Evolutionary conservation across 2,329 filamentous ascomycete species (phyloP), one percentile per base, ranked within the genome.

Genomic region (Apiospora pterosperma): DNA sequence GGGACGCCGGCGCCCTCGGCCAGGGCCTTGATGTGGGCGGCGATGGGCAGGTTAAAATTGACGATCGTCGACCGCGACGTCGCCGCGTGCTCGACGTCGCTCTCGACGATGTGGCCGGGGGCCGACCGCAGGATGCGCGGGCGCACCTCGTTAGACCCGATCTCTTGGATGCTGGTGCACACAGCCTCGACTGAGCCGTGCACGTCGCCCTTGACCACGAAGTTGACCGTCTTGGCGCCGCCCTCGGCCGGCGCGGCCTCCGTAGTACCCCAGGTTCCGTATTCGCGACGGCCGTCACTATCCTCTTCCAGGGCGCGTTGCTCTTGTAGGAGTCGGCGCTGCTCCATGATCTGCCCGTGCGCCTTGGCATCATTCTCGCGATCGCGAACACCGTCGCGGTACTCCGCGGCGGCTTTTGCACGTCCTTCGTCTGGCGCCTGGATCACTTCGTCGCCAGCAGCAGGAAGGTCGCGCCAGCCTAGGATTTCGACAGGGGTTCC

Each of bases 161-260:
- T 83, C 65, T 90, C 88, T 66, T 88, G 81, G 65, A 99, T 84
- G 10, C 90, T 90, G 60, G 92, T 90, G 66, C 89, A 84, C 3
- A 98, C 91, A 2, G 96, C 96, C 80, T 99, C 96, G 0, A 94
- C 93, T 0, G 95, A 98, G 41, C 96, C 96, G 67, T 91, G 92
- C 21, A 98, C 96, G 72, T 99, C 96, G 63, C 90, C 94, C 78
- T 96, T 97, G 79, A 99, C 84, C 65, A 96, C 88, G 77, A 98
- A 96, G 71, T 91, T 91, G 59, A 97, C 84, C 19, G 85, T 79
- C 61, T 82, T 81, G 8, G 84, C 77, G 10, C 82, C 81, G 38
- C 75, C 71, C 59, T 76, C 80, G 58, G 78, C 80, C 5, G 76
- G 75, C 0, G 74, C 69, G 36, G 74, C 72, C 31, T 74, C 74